Base-by-base conservation (phyloP, 1,139 yeast species). In the Entelexis paramagnoliae region DNA sequence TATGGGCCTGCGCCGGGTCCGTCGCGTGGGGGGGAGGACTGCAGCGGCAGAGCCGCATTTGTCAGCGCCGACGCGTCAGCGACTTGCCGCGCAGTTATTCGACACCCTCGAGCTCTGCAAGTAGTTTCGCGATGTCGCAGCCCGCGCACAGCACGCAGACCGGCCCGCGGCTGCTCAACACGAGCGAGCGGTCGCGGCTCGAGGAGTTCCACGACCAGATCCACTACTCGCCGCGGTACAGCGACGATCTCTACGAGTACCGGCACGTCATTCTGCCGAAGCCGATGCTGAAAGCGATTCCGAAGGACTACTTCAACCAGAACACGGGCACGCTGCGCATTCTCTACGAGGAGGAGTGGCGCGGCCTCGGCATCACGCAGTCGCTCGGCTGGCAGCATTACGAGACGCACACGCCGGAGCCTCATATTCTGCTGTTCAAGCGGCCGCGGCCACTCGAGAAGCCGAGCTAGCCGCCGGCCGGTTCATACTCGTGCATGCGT, bases 401-500 rank as follows among this genome's bases (percentile, higher is more conserved):
- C 66, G 99, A 91, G 64, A 89, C 96, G 49, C 99, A 93, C 68
- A 83, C 96, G 0, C 99, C 98, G 34, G 99, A 93, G 67, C 99
- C 99, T 28, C 98, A 93, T 66, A 91, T 93, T 57, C 72, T 93
- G 57, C 74, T 93, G 58, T 93, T 93, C 73, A 91, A 89, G 65
- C 63, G 62, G 40, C 56, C 61, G 29, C 53, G 58, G 35, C 60
- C 61, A 19, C 55, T 53, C 26, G 54, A 50, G 45, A 53, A 51
- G 39, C 39, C 50, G 41, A 36, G 41, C 28, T 36, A 22, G 28
- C 14, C 28, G 8, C 14, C 4, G 4, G 14, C 13, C 10, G 3
- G 30, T 11, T 28, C 13, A 22, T 22, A 22, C 6, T 22, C 29
- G 11, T 10, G 29, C 29, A 10, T 36, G 28, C 17, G 17, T 7